Percentiles rank a stretch among this genome's conserved stretches.
Evolutionary conservation across 352 stramenopile species (phyloP).

Genomic region (Elongisporangium prolatum): DNA sequence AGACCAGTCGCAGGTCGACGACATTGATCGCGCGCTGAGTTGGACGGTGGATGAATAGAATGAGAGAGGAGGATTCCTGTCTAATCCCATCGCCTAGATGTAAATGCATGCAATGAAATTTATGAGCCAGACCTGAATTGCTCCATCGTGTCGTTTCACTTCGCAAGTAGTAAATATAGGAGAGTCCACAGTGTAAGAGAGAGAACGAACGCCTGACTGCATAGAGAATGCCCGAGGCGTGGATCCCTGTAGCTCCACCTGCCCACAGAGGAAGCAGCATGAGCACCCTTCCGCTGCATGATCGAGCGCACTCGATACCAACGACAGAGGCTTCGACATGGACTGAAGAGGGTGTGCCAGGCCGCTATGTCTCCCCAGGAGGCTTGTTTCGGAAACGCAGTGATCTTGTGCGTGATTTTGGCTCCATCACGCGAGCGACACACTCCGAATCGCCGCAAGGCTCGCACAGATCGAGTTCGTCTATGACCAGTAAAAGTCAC

Average conservation of each 20-base stretch:
- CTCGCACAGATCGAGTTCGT: background rate
- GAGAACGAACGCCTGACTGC: background rate
- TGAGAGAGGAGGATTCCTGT: background rate
- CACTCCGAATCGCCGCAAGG: background rate
- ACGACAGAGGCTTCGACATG: background rate
- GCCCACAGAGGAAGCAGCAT: background rate
- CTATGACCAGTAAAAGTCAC: background rate
- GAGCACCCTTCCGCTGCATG: background rate
- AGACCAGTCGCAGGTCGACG: slow-evolving; percentile 53
- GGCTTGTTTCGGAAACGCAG: background rate
- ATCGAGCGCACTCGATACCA: background rate
- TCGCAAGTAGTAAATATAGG: background rate
- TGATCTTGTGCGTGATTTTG: background rate
- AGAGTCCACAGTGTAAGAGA: background rate
- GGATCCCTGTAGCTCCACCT: background rate
- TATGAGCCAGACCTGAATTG: background rate
- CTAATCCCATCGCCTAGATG: background rate
- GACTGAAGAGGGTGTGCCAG: background rate
- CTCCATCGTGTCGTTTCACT: background rate
- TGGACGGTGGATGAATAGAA: slow-evolving; percentile 37
- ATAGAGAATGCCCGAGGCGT: background rate
- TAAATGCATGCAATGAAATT: background rate
- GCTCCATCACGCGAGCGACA: background rate
- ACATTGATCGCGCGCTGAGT: slow-evolving; percentile 64
- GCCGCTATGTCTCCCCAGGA: background rate